phyloP scores from a whole-genome alignment of 495 filamentous ascomycete genomes.

The Daldinia loculata region DNA sequence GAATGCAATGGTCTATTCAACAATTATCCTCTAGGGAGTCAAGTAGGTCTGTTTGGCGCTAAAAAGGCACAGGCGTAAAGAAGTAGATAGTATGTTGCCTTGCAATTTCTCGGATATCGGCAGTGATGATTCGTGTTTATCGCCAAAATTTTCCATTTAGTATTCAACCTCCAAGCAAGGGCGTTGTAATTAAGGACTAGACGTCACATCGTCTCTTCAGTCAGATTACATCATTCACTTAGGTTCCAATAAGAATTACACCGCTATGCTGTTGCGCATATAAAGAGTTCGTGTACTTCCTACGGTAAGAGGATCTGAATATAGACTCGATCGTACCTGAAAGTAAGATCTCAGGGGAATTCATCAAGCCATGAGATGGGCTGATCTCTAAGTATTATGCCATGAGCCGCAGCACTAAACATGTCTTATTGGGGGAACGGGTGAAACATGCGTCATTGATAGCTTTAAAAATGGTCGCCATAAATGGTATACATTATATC shows the following conservation, averaged over 20 bases:
- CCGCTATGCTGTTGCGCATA: not conserved
- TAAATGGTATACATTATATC: no score
- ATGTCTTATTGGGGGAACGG: not conserved
- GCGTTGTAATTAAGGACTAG: not conserved
- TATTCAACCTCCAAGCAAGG: not conserved
- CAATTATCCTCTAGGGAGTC: not conserved
- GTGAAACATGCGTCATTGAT: not conserved
- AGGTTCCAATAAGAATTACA: not conserved
- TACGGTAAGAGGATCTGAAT: not conserved
- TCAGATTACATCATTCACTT: not conserved
- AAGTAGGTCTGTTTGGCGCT: not conserved
- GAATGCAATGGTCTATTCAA: not conserved
- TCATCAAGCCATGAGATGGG: not conserved
- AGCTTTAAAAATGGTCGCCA: no score
- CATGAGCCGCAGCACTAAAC: not conserved
- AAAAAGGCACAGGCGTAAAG: not conserved
- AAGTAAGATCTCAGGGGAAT: not conserved
- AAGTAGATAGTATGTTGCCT: not conserved
- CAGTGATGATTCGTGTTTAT: not conserved
- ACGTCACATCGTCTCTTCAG: slow-evolving; percentile 1
- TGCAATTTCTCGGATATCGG: not conserved
- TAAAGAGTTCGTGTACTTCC: not conserved
- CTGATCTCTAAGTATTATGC: not conserved
- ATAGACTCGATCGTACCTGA: not conserved
- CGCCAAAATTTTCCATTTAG: not conserved